A percentile compares a stretch with the other conserved stretches of the same genome.
phyloP scores from a whole-genome alignment of 139 green algal genomes.

The Haematococcus sp. region DNA sequence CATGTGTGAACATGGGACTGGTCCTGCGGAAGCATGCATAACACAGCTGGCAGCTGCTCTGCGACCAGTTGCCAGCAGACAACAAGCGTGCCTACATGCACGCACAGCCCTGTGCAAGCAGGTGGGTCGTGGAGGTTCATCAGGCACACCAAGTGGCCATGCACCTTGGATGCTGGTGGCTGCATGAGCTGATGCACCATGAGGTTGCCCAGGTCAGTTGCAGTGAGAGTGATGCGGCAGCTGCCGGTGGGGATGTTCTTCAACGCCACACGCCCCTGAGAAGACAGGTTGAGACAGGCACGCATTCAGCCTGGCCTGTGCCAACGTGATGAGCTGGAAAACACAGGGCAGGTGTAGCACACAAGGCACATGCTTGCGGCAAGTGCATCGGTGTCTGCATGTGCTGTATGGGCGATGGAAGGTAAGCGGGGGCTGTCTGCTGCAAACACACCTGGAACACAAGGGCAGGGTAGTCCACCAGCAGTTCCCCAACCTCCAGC shows the following conservation, averaged over 20 bases:
- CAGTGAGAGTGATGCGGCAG: slow-evolving; percentile 9
- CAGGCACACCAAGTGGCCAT: too few species aligned
- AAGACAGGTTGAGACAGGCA: too few species aligned
- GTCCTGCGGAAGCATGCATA: neutral
- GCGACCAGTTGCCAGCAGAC: too few species aligned
- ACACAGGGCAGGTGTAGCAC: too few species aligned
- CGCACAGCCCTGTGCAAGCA: too few species aligned
- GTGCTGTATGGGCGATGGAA: too few species aligned
- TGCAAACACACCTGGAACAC: slow-evolving; percentile 18
- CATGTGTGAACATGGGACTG: neutral
- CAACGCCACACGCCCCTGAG: slow-evolving; percentile 11
- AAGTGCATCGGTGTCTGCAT: too few species aligned
- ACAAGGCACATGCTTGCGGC: too few species aligned
- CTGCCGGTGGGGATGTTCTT: slow-evolving; percentile 18
- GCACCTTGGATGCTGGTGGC: slow-evolving; percentile 1
- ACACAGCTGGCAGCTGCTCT: neutral
- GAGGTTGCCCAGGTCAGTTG: slow-evolving; percentile 22
- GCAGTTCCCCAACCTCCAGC: slow-evolving; percentile 52
- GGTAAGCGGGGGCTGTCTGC: neutral
- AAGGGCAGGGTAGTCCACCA: slow-evolving; percentile 40
- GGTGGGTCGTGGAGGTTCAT: too few species aligned
- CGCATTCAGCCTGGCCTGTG: too few species aligned
- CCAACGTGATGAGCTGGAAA: too few species aligned
- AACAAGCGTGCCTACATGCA: too few species aligned
- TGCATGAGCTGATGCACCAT: slow-evolving; percentile 15